Conservation (phyloP, 1,284 basidiomycete genomes). For the Pseudozyma tsukubaensis region DNA sequence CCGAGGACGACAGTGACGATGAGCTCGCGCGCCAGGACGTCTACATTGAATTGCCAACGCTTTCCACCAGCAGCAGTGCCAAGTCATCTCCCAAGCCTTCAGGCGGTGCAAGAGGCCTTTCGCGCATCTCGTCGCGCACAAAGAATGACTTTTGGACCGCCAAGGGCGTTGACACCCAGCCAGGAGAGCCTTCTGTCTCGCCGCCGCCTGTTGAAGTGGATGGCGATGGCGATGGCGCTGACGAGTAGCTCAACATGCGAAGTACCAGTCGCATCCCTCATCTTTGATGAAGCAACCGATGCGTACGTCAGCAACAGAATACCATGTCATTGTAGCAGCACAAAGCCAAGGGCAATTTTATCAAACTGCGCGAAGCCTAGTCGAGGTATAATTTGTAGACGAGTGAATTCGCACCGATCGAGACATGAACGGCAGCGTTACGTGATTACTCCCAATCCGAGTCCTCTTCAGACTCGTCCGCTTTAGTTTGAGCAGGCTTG, state of each 20-base stretch:
- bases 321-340: too few relatives aligned
- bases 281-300: neutral
- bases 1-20: conserved; percentile 39
- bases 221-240: neutral
- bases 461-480: conserved; percentile 45
- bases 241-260: too few relatives aligned
- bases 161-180: conserved; percentile 31
- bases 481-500: conserved; percentile 11
- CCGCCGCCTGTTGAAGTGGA: conserved; percentile 23
- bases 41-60: conserved; percentile 33
- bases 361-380: too few relatives aligned
- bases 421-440: neutral
- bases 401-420: neutral
- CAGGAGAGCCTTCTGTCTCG: conserved; percentile 18
- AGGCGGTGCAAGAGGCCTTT: conserved; percentile 10
- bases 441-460: conserved; percentile 56
- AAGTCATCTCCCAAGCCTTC: conserved; percentile 25
- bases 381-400: too few relatives aligned
- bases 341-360: too few relatives aligned
- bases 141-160: conserved; percentile 48
- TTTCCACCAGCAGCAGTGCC: conserved; percentile 21
- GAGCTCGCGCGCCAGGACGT: conserved; percentile 23
- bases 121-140: conserved; percentile 43
- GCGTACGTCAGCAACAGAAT: too few relatives aligned
- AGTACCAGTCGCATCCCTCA: neutral